Evolutionary conservation across 1,139 yeast genomes (phyloP).

Genomic region (Pichia sorboxylosa): DNA sequence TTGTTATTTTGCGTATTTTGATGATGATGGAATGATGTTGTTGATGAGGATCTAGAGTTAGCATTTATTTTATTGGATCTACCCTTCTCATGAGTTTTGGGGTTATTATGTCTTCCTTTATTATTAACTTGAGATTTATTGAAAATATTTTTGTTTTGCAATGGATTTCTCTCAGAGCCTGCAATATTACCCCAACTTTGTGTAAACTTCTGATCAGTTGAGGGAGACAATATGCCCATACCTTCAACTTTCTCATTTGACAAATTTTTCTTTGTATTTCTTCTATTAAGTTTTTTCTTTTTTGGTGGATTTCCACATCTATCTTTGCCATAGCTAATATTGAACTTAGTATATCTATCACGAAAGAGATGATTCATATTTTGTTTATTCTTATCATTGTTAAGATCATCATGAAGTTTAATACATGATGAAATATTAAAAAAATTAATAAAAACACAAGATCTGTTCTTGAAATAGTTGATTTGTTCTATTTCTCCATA

Average conservation of each 20-base stretch:
- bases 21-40: slow-evolving; percentile 1
- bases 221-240: slow-evolving; percentile 17
- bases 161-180: too few species aligned
- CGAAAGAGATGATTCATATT: slow-evolving; percentile 26
- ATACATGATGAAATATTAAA: slow-evolving; percentile 81
- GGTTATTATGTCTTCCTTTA: not conserved
- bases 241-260: slow-evolving; percentile 7
- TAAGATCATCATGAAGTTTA: slow-evolving; percentile 64
- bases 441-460: slow-evolving; percentile 88
- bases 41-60: slow-evolving; percentile 5
- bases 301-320: slow-evolving; percentile 82
- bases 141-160: too few species aligned
- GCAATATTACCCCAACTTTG: too few species aligned
- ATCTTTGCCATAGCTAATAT: slow-evolving; percentile 84
- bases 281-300: slow-evolving; percentile 13
- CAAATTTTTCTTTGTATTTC: slow-evolving; percentile 9
- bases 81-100: not conserved
- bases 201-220: too few species aligned
- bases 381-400: slow-evolving; percentile 26
- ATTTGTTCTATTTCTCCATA: slow-evolving; percentile 94
- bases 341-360: slow-evolving; percentile 34
- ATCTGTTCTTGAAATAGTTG: slow-evolving; percentile 69
- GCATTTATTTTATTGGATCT: not conserved
- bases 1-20: not conserved
- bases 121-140: too few species aligned